These are phyloP conservation scores for Bolboschoenoplectus hybrid DNA, from an alignment of 202 grass and related monocot genomes.

Conservation along the genomic window DNA sequence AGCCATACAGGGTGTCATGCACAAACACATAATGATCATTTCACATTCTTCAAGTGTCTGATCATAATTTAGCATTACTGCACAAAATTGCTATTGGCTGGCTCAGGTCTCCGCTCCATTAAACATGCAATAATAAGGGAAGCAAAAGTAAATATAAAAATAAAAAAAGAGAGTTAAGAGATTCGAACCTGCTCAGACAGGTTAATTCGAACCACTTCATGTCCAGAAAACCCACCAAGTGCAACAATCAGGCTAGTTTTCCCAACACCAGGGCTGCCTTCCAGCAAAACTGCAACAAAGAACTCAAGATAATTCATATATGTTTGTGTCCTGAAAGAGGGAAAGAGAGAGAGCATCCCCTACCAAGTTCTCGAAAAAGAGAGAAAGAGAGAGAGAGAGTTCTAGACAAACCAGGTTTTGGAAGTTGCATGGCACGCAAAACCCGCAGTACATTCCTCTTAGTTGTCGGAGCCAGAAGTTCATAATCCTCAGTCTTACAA, in stretches of 20 bases:
- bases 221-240: constrained; percentile 74
- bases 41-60: not conserved
- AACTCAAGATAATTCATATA: constrained; percentile 19
- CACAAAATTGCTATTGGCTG: not conserved
- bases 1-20: not conserved
- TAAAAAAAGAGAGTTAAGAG: not conserved
- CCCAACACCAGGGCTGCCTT: constrained; percentile 97
- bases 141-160: not conserved
- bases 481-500: constrained; percentile 63
- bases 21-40: constrained; percentile 1
- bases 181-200: constrained; percentile 74
- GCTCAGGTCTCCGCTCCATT: not conserved
- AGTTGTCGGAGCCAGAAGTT: constrained; percentile 76
- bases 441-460: constrained; percentile 87
- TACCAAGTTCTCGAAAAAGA: too few species aligned
- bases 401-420: constrained; percentile 57
- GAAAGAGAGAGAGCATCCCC: too few species aligned
- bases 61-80: not conserved
- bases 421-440: constrained; percentile 84
- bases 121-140: not conserved
- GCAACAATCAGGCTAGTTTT: constrained; percentile 91
- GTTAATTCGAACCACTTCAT: constrained; percentile 88
- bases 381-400: not conserved
- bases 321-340: not conserved
- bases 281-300: constrained; percentile 62